Evolutionary conservation across 345 rosid genomes (phyloP), one percentile per base, ranked within the genome.

Genomic region (Eucalyptus brandiana): DNA sequence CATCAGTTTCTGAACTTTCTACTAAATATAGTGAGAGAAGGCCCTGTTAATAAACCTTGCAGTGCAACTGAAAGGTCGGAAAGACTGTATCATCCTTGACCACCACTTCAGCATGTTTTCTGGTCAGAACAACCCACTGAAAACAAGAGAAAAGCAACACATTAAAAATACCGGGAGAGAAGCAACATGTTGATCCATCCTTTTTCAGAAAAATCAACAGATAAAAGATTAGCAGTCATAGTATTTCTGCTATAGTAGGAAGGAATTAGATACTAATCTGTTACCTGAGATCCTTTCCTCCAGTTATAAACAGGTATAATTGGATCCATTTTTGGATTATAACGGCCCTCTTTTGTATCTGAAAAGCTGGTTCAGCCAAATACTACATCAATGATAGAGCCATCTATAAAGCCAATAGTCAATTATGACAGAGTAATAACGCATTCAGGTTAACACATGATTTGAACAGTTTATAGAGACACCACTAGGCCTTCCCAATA

Each of bases 201-300:
- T 37, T 87, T 12, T 72, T 86, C 65, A 89, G 83, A 89, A 65
- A 76, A 54, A 87, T 51, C 76, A 86, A 88, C 45, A 67, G 44
- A 87, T 40, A 42, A 30, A 86, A 48, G 67, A 18, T n/a, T 47
- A 19, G 65, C 86, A 86, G 26, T 32, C 34, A 18, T 58, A 60
- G 19, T 42, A 45, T 34, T 40, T 34, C 86, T 28, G 18, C 17
- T 69, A 30, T 76, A 37, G 34, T 42, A 80, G 60, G 45, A 87
- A 45, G 56, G 83, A 90, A 28, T 80, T 47, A 48, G 48, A 49
- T 54, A 65, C 54, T 60, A 44, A 72, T 53, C 40, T 81, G 83
- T 88, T 42, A 98, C 99, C 98, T 98, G 99, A 88, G 99, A 98
- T 88, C 99, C 99, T 92, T 98, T 98, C 95, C 99, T 95, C 99